Evolutionary conservation across 139 green algal species (phyloP), one percentile per base, ranked within the genome.

Genomic region (Mesotaenium endlicherianum): DNA sequence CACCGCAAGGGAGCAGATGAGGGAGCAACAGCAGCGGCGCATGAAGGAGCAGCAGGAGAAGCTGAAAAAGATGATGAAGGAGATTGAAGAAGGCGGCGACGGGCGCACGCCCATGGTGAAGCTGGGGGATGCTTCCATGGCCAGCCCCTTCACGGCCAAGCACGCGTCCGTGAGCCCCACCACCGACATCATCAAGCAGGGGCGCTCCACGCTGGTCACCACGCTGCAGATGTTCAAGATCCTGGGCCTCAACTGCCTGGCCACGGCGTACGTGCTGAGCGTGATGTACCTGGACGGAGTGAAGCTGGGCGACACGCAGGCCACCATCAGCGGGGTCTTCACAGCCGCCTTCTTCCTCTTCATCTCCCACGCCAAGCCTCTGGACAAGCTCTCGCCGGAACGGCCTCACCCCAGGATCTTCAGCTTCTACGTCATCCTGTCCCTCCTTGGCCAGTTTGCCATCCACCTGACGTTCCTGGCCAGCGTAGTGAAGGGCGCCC

Each of bases 171-270:
- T 92, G 30, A 70, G 43, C 14, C 83, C 85, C 36, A 74, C 78
- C 30, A 47, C 78, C 2, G 84, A 91, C 57, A 89, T 92, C 55
- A 82, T 92, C 59, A 82, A 86, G 1, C 90, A 92, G 81, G 90
- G 90, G 17, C 85, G 90, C 31, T 91, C 83, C 69, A 92, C 90
- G 34, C 88, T 92, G 20, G 90, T 92, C 11, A 91, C 77, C 11
- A 91, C 88, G 34, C 77, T 92, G 34, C 94, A 99, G 93, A 99
- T 99, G 96, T 99, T 99, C 91, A 99, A 99, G 91, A 98, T 99
- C 88, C 91, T 99, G 86, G 96, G 96, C 14, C 91, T 98, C 67
- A 92, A 98, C 80, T 98, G 93, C 90, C 93, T 99, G 1, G 93
- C 90, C 68, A 96, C 91, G 4, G 96, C 96, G 34, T 99, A 97